These are phyloP conservation scores for Auriculariales sp. DNA, from an alignment of 768 basidiomycete genomes.

Conservation along the genomic window DNA sequence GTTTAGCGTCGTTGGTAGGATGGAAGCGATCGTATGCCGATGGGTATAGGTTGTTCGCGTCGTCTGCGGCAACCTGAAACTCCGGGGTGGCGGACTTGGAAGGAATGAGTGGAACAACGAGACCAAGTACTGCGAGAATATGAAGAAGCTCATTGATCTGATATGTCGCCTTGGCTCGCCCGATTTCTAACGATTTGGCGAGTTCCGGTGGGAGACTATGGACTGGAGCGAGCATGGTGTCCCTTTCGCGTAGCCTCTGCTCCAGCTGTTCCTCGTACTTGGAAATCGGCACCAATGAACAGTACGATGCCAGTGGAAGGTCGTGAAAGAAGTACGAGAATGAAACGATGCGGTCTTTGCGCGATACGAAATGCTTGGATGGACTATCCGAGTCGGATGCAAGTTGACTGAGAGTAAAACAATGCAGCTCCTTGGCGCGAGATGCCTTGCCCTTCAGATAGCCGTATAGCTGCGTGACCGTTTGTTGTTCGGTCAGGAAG, in stretches of 20 bases:
- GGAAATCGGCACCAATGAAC: slow-evolving; percentile 44
- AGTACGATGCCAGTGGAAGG: slow-evolving; percentile 50
- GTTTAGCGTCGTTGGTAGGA: slow-evolving; percentile 29
- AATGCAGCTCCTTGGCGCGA: slow-evolving; percentile 50
- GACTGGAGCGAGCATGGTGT: slow-evolving; percentile 34
- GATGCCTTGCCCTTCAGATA: slow-evolving; percentile 53
- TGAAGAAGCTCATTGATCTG: slow-evolving; percentile 50
- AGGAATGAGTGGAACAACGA: slow-evolving; percentile 42
- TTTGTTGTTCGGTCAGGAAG: slow-evolving; percentile 54
- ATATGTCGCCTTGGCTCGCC: slow-evolving; percentile 40
- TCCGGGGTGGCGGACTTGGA: slow-evolving; percentile 26
- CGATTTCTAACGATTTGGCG: slow-evolving; percentile 37
- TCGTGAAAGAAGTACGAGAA: slow-evolving; percentile 48
- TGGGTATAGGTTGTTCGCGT: slow-evolving; percentile 30
- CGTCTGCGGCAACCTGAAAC: slow-evolving; percentile 28
- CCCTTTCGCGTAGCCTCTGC: slow-evolving; percentile 30
- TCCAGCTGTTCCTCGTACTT: slow-evolving; percentile 42
- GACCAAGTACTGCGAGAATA: slow-evolving; percentile 38
- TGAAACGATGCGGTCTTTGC: slow-evolving; percentile 40
- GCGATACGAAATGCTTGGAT: slow-evolving; percentile 35
- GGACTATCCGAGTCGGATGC: slow-evolving; percentile 16
- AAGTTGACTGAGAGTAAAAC: slow-evolving; percentile 35
- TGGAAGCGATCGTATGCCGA: slow-evolving; percentile 23
- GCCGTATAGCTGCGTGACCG: slow-evolving; percentile 61
- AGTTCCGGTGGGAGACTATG: slow-evolving; percentile 38